Base-by-base conservation (phyloP, 352 stramenopile genomes). In the Phytophthora fragariae region DNA sequence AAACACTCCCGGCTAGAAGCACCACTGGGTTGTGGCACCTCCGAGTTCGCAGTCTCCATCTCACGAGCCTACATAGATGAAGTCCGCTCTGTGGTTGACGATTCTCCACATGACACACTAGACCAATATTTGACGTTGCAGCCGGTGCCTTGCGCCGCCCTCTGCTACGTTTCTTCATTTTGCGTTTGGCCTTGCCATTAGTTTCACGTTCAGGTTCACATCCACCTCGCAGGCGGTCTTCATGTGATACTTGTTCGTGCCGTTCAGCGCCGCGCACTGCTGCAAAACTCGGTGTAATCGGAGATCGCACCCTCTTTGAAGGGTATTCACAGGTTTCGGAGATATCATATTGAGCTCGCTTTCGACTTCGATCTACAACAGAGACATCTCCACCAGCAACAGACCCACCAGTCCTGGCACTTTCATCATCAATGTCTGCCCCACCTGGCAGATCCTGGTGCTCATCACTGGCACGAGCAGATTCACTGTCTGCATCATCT, bases 121-220 rank as follows among this genome's bases (percentile, higher is more conserved):
- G 39, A 3, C 12, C 39, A 17, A 10, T 46, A 17, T 46, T 62
- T 15, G 55, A 10, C 19, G 33, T 19, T 33, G 29, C 58, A 57
- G 44, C 4, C 58, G 58, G 58, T 64, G 57, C 57, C 41, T 56
- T 64, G 57, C 57, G 24, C 44, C 58, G 58, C 41, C 58, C 58
- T 17, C 44, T 65, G 58, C 46, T 24, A 33, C 44, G 35, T 46
- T n/a, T 47, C 41, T n/a, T 29, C 19, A 49, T 53, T 14, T 53
- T 46, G 39, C 39, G 39, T 46, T 46, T 46, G 39, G 39, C 39
- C 3, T 46, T 46, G 11, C 39, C 39, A 46, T 1, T 46, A 15
- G 12, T 46, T 46, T 46, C 39, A 46, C 6, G 11, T 46, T 46
- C 39, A 17, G 39, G 12, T 46, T 46, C 39, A 46, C 39, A 46